phyloP scores from a whole-genome alignment of 495 filamentous ascomycete species.

The Polyplosphaeria fusca region DNA sequence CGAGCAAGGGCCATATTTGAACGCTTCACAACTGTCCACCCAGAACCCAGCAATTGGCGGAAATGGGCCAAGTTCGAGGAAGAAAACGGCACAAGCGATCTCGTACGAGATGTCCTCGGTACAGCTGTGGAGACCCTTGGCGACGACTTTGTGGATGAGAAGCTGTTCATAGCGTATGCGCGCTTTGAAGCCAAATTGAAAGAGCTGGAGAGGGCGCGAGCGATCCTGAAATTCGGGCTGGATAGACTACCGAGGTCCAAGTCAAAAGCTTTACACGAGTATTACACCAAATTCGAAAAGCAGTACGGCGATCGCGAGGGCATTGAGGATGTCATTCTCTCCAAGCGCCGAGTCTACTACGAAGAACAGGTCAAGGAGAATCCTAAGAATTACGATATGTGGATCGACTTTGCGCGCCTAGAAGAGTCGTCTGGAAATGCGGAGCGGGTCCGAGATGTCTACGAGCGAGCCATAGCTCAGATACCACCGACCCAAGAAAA shows the following conservation, averaged over 20 bases:
- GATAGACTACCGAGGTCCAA: constrained; percentile 87
- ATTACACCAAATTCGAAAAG: constrained; percentile 97
- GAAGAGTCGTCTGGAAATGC: constrained; percentile 79
- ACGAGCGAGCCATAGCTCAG: constrained; percentile 94
- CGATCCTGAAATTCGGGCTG: constrained; percentile 94
- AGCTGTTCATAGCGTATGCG: constrained; percentile 88
- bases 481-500: constrained; percentile 95
- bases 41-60: constrained; percentile 95
- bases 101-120: constrained; percentile 87
- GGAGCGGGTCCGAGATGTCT: constrained; percentile 83
- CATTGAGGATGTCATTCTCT: constrained; percentile 89
- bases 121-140: constrained; percentile 84
- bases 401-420: constrained; percentile 91
- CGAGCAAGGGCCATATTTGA: constrained; percentile 82
- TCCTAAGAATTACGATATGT: constrained; percentile 88
- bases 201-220: constrained; percentile 90
- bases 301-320: constrained; percentile 93
- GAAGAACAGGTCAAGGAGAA: constrained; percentile 92
- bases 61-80: constrained; percentile 98
- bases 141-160: constrained; percentile 95
- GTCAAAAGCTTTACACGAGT: constrained; percentile 78
- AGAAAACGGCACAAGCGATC: constrained; percentile 83
- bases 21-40: constrained; percentile 88
- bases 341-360: constrained; percentile 91
- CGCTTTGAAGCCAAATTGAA: constrained; percentile 90